These are phyloP conservation scores for Fistulina hepatica DNA, from an alignment of 1,284 basidiomycete genomes.

Conservation along the genomic window DNA sequence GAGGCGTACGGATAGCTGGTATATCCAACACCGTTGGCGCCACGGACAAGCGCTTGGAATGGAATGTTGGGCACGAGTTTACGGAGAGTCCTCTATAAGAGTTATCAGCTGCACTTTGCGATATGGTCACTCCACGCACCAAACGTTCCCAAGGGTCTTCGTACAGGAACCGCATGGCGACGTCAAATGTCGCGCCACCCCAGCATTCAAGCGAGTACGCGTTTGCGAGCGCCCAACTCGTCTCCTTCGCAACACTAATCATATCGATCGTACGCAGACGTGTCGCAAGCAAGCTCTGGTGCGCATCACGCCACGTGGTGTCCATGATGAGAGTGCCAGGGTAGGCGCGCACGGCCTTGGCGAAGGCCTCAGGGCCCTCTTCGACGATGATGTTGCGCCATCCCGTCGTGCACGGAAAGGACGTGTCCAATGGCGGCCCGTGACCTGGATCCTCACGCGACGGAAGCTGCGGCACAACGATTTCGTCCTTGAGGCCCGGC, in stretches of 20 bases:
- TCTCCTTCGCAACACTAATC: slow-evolving; percentile 98
- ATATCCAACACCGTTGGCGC: slow-evolving; percentile 98
- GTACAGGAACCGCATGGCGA: slow-evolving; percentile 99
- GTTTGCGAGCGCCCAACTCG: slow-evolving; percentile 88
- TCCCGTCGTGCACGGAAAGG: slow-evolving; percentile 75
- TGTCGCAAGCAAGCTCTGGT: slow-evolving; percentile 96
- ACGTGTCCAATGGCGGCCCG: slow-evolving; percentile 68
- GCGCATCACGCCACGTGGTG: slow-evolving; percentile 99
- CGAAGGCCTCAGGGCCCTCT: slow-evolving; percentile 96
- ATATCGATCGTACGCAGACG: slow-evolving; percentile 96
- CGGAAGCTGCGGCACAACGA: slow-evolving; percentile 74
- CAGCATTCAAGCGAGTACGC: slow-evolving; percentile 98
- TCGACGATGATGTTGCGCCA: slow-evolving; percentile 99
- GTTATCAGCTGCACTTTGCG: neutral
- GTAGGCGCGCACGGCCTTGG: slow-evolving; percentile 95
- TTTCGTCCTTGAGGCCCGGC: slow-evolving; percentile 88
- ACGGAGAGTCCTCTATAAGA: slow-evolving; percentile 70
- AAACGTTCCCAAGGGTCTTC: slow-evolving; percentile 99
- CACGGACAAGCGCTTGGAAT: slow-evolving; percentile 96
- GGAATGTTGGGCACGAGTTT: slow-evolving; percentile 98
- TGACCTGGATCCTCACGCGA: slow-evolving; percentile 68
- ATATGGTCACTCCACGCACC: slow-evolving; percentile 32
- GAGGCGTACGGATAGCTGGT: slow-evolving; percentile 87
- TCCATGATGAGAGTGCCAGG: slow-evolving; percentile 95
- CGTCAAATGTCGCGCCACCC: slow-evolving; percentile 99